phyloP scores from a whole-genome alignment of 805 yeast genomes.

The Candida ovalis region DNA sequence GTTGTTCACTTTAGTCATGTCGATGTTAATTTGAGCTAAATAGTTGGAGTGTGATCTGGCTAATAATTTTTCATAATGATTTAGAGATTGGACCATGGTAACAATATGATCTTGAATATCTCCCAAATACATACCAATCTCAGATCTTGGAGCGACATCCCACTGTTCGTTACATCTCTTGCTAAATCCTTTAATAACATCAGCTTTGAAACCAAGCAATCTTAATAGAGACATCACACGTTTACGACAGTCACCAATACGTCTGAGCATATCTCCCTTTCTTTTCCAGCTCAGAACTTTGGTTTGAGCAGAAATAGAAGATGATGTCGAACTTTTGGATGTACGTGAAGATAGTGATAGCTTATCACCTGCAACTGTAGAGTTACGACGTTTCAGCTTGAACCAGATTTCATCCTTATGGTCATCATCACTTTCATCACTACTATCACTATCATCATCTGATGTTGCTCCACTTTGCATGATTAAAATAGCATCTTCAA shows the following conservation, averaged over 20 bases:
- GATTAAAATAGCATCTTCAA: constrained; percentile 83
- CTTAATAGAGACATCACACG: constrained; percentile 88
- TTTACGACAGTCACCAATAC: constrained; percentile 94
- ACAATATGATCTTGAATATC: constrained; percentile 97
- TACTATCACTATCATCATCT: constrained; percentile 38
- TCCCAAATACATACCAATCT: constrained; percentile 90
- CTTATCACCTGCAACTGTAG: constrained; percentile 25
- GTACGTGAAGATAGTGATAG: constrained; percentile 11
- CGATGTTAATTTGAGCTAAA: constrained; percentile 93
- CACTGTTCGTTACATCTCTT: constrained; percentile 85
- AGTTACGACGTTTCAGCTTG: constrained; percentile 27
- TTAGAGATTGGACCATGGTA: constrained; percentile 93
- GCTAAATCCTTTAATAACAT: constrained; percentile 94
- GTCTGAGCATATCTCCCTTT: constrained; percentile 90
- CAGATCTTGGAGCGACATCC: constrained; percentile 75
- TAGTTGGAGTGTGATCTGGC: constrained; percentile 96
- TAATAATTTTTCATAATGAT: constrained; percentile 89
- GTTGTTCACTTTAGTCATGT: constrained; percentile 95
- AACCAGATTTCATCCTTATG: constrained; percentile 36
- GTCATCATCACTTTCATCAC: constrained; percentile 37
- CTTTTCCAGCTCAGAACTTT: constrained; percentile 71
- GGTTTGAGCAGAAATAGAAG: constrained; percentile 36
- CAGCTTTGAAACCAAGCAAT: constrained; percentile 87
- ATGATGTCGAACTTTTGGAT: constrained; percentile 10
- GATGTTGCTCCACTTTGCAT: constrained; percentile 71